Base-by-base conservation (phyloP, 352 stramenopile species). In the Phytophthora ramorum region DNA sequence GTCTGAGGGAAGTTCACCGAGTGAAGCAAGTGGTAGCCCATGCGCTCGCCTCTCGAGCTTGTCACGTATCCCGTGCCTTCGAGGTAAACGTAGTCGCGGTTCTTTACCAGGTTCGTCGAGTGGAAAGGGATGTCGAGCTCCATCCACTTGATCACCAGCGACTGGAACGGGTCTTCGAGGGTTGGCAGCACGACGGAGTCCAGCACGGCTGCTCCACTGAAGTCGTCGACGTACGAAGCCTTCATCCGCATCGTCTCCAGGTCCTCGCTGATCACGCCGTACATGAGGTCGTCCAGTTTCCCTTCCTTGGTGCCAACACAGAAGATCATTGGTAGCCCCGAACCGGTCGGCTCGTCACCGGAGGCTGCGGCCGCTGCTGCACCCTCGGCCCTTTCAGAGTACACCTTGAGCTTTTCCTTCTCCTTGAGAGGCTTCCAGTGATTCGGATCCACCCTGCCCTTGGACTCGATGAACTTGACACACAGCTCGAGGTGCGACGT, bases 1-100 rank as follows among this genome's bases (percentile, higher is more conserved):
- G 63, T 66, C 30, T 71, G 55, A 5, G 49, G 32, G 43, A 71
- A 66, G 26, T 61, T 62, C 1, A 71, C 63, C 16, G 63, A 71
- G 55, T 71, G 63, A 14, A 71, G 48, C 16, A 71, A 43, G 34
- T 71, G 49, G 34, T 73, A 78, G 2, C 70, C 70, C 38, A 78
- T 50, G 1, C 55, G 59, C 57, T 78, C 70, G n/a, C 65, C 70
- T 37, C 56, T 69, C 1, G 34, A 16, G 8, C 41, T 66, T 0
- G 20, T 48, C 7, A 63, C 55, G 56, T 63, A 75, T 10, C 70
- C 70, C 3, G 65, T 73, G 4, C 61, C 65, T 40, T 78, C 70
- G 7, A 78, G 48, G 48, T 81, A 79, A 10, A 83, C 64, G 54
- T 80, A 83, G 63, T 83, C 75, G 40, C 75, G 65, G 60, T 74